Conservation (phyloP, 495 filamentous ascomycete species). For the Hypoxylon rickii region DNA sequence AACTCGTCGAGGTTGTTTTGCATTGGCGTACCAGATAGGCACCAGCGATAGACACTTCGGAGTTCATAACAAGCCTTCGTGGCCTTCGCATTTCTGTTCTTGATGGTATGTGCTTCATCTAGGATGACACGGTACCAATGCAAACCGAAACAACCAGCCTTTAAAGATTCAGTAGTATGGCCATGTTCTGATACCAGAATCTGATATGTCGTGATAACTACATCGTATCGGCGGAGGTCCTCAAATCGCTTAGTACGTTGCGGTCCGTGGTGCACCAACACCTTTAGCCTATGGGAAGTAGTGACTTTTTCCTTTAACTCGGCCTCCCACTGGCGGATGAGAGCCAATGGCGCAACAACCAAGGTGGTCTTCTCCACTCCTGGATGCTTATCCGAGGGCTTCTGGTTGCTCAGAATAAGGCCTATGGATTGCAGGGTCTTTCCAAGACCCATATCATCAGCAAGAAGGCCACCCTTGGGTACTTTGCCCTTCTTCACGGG, state of each 20-base stretch:
- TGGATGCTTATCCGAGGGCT: conserved; percentile 65
- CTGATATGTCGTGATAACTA: conserved; percentile 97
- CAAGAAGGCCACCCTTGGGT: conserved; percentile 84
- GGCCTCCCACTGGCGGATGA: conserved; percentile 97
- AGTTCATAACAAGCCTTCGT: conserved; percentile 86
- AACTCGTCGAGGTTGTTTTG: conserved; percentile 98
- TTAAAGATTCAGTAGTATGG: conserved; percentile 60
- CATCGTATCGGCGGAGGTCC: conserved; percentile 81
- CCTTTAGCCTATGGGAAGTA: conserved; percentile 67
- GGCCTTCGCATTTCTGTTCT: conserved; percentile 94
- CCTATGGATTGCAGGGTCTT: conserved; percentile 85
- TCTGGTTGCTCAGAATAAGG: conserved; percentile 80
- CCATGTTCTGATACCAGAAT: conserved; percentile 88
- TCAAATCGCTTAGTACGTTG: conserved; percentile 76
- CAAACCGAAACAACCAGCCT: conserved; percentile 84
- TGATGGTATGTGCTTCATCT: conserved; percentile 97
- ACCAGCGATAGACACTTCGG: conserved; percentile 87
- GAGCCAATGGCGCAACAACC: conserved; percentile 90
- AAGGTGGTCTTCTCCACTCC: conserved; percentile 77
- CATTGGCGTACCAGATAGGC: conserved; percentile 92
- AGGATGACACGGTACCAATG: conserved; percentile 96
- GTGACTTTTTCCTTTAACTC: conserved; percentile 83
- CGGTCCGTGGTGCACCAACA: conserved; percentile 88
- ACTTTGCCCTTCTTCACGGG: conserved; percentile 74
- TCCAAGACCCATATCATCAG: conserved; percentile 85